phyloP scores from a whole-genome alignment of 2,329 filamentous ascomycete species.

The Ceratocystis variospora region DNA sequence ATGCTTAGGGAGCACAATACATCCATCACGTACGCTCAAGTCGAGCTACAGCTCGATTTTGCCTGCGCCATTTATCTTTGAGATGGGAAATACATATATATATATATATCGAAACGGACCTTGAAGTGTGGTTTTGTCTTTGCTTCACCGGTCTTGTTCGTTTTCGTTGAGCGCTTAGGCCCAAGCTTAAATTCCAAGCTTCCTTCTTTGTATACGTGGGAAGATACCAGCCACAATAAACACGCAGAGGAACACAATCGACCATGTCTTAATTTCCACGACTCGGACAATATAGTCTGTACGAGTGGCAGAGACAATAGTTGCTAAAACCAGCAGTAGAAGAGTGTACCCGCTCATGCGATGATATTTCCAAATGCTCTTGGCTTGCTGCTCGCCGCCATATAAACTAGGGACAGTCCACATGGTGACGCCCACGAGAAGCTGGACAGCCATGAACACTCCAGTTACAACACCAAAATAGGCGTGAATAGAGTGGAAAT shows the following conservation, averaged over 20 bases:
- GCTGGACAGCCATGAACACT: slow-evolving; percentile 56
- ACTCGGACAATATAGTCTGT: slow-evolving; percentile 60
- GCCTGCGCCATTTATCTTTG: no score
- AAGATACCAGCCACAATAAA: slow-evolving; percentile 58
- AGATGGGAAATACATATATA: no score
- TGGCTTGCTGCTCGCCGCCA: slow-evolving; percentile 65
- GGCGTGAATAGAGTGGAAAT: slow-evolving; percentile 71
- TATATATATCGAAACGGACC: no score
- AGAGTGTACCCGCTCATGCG: slow-evolving; percentile 62
- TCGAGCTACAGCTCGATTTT: no score
- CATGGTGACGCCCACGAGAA: slow-evolving; percentile 66
- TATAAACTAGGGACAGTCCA: slow-evolving; percentile 63
- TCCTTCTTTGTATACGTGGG: slow-evolving; percentile 67
- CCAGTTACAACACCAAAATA: slow-evolving; percentile 70
- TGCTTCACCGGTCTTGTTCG: slow-evolving; percentile 1
- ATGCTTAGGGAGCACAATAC: no score
- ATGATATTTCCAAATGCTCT: slow-evolving; percentile 82
- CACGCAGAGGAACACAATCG: slow-evolving; percentile 49
- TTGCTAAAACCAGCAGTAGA: slow-evolving; percentile 56
- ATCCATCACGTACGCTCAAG: no score
- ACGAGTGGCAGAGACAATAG: slow-evolving; percentile 59
- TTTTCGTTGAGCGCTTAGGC: not conserved
- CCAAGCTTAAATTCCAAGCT: slow-evolving; percentile 44
- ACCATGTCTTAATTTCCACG: slow-evolving; percentile 63
- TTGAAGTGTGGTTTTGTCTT: not conserved